Evolutionary conservation across 257 asterid species (phyloP).

Genomic region (Striga asiatica): DNA sequence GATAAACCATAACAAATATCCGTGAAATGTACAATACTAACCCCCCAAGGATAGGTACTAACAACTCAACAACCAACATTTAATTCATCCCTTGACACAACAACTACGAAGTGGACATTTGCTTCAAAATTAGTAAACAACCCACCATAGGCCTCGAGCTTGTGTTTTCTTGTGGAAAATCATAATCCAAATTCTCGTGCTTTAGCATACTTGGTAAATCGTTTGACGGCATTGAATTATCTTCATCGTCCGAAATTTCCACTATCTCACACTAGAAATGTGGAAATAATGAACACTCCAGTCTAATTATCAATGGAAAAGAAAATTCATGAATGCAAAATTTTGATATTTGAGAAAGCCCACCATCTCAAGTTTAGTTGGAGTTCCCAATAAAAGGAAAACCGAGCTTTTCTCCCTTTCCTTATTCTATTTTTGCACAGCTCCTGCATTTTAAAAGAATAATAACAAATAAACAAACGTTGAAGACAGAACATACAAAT

Average conservation of each 20-base stretch:
- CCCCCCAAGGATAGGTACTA: too few species aligned
- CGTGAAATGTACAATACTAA: too few species aligned
- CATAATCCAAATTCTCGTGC: slow-evolving; percentile 39
- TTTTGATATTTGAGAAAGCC: neutral
- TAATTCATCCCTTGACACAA: slow-evolving; percentile 3
- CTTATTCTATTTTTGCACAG: neutral
- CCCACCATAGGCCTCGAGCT: slow-evolving; percentile 29
- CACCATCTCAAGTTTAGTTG: slow-evolving; percentile 23
- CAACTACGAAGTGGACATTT: too few species aligned
- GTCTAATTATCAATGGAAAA: neutral
- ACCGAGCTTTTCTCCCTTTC: neutral
- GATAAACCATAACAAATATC: too few species aligned
- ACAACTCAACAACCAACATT: too few species aligned
- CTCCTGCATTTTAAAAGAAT: slow-evolving; percentile 10
- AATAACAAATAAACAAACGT: too few species aligned
- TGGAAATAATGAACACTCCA: too few species aligned
- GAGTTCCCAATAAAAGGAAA: too few species aligned
- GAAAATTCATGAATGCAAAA: neutral
- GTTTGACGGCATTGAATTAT: slow-evolving; percentile 21
- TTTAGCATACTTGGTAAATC: slow-evolving; percentile 37
- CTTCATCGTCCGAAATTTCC: slow-evolving; percentile 46
- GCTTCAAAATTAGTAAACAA: slow-evolving; percentile 14
- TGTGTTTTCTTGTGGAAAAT: slow-evolving; percentile 23
- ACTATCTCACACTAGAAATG: slow-evolving; percentile 34
- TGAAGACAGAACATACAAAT: too few species aligned